phyloP scores from a whole-genome alignment of 208 protist species.

The Porcisia deanei region DNA sequence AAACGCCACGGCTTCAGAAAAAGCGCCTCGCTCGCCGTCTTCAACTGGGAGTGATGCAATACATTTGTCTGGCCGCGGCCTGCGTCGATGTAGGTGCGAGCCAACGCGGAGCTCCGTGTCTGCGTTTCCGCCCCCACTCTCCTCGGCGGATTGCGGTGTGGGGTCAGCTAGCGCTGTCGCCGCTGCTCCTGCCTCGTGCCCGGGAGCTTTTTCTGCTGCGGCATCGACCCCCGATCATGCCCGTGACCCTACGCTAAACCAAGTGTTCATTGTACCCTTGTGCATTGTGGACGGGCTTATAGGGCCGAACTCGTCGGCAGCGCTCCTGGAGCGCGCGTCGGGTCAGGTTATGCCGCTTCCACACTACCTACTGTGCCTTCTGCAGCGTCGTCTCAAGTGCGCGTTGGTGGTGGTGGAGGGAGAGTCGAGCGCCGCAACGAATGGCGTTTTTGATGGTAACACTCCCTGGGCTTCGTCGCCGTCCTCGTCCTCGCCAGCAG shows the following conservation, averaged over 20 bases:
- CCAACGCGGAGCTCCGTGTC: neutral
- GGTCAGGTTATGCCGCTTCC: conserved; percentile 45
- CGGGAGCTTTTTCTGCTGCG: neutral
- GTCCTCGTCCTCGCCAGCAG: neutral
- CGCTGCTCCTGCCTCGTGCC: neutral
- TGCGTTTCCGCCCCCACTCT: neutral
- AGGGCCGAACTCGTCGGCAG: conserved; percentile 41
- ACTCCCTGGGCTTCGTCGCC: neutral
- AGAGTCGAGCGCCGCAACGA: neutral
- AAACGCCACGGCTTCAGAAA: neutral
- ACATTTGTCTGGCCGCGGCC: neutral
- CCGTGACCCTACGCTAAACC: neutral
- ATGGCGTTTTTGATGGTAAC: neutral
- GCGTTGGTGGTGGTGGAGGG: conserved; percentile 65
- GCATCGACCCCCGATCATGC: neutral
- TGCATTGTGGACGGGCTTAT: conserved; percentile 50
- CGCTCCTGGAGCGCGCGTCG: conserved; percentile 59
- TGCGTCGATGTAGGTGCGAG: neutral
- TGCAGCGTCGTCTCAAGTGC: conserved; percentile 61
- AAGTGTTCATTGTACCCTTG: conserved; percentile 34
- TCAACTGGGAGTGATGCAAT: neutral
- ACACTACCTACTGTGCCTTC: conserved; percentile 50
- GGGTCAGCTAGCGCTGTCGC: neutral
- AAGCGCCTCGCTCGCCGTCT: too few relatives aligned
- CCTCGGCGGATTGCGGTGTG: neutral